Base-by-base conservation (phyloP, 208 protist species). In the Strigomonas culicis region DNA sequence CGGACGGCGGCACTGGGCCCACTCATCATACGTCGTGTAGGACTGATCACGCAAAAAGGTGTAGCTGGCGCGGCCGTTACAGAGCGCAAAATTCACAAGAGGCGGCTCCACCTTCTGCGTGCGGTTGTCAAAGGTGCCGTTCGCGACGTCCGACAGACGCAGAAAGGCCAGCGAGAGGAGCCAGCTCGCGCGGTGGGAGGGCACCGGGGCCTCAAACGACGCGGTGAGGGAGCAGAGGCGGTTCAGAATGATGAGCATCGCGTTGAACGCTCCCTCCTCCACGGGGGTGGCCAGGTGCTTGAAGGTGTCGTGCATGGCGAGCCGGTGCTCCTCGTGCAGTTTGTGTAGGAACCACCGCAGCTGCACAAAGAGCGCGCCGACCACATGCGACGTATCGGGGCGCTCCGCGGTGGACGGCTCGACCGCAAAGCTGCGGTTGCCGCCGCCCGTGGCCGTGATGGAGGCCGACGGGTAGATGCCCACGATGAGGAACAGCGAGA, bases 111-210 rank as follows among this genome's bases (percentile, higher is more conserved):
- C 4, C 4, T 39, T 39, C 7, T 10, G 34, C 34, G 34, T 4
- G 7, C 4, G 4, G n/a, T 21, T n/a, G 36, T 70, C 44, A 0
- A 27, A n/a, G 17, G 32, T 3, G 22, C 57, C 43, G 28, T 56
- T 31, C 31, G 64, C 56, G 43, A 77, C 49, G 15, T 68, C 63
- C 22, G 79, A 73, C n/a, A 84, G 63, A 3, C 79, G 70, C 19
- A 84, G 66, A 59, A 80, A 76, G 3, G 73, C 74, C 21, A 84
- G 63, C 1, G 74, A 66, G 8, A 84, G 68, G 13, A 84, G 52
- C 79, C 79, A 84, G 44, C 73, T 71, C 4, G 47, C 60, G 55
- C 79, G 79, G 51, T 80, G 79, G 32, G 58, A 15, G 25, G 71
- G 24, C 22, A 57, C 8, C 24, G 30, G 2, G 43, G 22, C 24